phyloP scores from a whole-genome alignment of 129 eudicot species.

The Flaveria linearis region DNA sequence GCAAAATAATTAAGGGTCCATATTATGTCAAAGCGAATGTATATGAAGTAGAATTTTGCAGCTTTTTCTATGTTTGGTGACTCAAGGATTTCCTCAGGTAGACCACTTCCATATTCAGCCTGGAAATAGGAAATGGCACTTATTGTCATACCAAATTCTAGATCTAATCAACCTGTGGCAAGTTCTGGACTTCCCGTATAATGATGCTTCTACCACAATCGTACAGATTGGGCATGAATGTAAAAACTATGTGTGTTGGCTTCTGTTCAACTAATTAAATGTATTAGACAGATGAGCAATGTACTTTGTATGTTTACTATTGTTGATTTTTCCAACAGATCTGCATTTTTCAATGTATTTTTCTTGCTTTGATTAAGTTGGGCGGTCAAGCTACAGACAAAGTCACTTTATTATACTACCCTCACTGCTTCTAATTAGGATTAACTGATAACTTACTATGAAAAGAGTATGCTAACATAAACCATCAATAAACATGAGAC shows the following conservation, averaged over 20 bases:
- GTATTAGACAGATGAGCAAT: no score
- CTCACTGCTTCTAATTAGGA: not conserved
- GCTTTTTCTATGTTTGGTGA: slow-evolving; percentile 58
- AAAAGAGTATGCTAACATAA: not conserved
- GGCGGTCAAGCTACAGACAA: not conserved
- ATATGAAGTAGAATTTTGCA: slow-evolving; percentile 68
- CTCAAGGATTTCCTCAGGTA: slow-evolving; percentile 85
- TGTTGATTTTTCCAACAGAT: not conserved
- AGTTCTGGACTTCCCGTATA: not conserved
- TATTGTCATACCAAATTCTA: slow-evolving; percentile 2
- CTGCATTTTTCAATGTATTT: not conserved
- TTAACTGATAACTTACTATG: not conserved
- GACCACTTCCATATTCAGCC: slow-evolving; percentile 97
- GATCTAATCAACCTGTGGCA: not conserved
- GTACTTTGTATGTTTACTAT: not conserved
- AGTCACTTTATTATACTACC: not conserved
- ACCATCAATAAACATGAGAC: no score
- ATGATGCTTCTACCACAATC: not conserved
- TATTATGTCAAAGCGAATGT: slow-evolving; percentile 65
- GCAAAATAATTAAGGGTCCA: slow-evolving; percentile 89
- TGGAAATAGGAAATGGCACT: slow-evolving; percentile 33
- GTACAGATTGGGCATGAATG: not conserved
- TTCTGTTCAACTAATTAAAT: not conserved
- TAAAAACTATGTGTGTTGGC: not conserved
- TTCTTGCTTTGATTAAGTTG: not conserved